Evolutionary conservation across 148 eudicot species (phyloP).

Genomic region (Vaccinium macrocarpon): DNA sequence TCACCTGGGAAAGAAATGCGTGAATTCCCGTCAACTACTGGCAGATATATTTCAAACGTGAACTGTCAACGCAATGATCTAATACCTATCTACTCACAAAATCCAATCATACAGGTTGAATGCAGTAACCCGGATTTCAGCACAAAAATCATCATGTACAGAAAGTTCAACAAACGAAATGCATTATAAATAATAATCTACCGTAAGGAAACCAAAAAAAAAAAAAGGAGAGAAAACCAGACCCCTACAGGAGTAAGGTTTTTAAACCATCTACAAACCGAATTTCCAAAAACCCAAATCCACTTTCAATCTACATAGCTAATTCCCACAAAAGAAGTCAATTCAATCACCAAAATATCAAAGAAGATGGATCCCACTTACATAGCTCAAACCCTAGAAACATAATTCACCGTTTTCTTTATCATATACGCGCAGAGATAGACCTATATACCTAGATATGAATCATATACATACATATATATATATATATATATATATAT

Average conservation of each 20-base stretch:
- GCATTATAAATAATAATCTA: neutral
- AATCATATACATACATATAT: neutral
- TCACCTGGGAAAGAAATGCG: neutral
- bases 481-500: neutral
- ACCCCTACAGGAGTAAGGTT: neutral
- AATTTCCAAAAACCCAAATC: neutral
- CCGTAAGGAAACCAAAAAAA: neutral
- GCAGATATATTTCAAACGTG: neutral
- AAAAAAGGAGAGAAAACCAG: neutral
- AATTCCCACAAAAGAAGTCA: neutral
- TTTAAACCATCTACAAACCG: neutral
- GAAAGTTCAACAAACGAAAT: conserved; percentile 7
- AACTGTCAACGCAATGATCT: conserved; percentile 6
- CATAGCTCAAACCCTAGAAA: neutral
- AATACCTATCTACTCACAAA: neutral
- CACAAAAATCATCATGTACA: neutral
- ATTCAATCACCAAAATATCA: neutral
- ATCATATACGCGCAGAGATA: neutral
- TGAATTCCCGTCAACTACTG: neutral
- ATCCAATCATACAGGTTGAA: neutral
- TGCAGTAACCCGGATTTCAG: neutral
- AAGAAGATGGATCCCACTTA: neutral
- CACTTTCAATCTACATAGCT: neutral
- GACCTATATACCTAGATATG: neutral
- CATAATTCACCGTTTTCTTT: neutral